Evolutionary conservation across 371 early-diverging fungal species (phyloP).

Genomic region (Mucor irregularis): DNA sequence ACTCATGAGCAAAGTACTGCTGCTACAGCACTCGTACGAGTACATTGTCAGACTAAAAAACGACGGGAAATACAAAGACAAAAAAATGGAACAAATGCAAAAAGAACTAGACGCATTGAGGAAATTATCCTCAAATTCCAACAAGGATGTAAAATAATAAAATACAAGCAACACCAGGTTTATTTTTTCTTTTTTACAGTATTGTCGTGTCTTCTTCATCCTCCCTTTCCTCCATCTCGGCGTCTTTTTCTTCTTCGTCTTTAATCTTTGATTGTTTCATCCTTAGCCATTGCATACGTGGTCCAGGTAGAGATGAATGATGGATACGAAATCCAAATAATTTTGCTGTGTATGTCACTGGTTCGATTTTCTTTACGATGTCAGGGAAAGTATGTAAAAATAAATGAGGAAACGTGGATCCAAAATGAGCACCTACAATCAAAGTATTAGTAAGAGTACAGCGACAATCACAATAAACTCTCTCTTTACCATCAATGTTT

Average conservation of each 20-base stretch:
- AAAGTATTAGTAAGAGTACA: background rate
- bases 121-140: background rate
- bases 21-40: constrained; percentile 53
- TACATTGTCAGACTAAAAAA: constrained; percentile 55
- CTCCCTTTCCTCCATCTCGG: too few species aligned
- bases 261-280: constrained; percentile 15
- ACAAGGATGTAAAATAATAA: background rate
- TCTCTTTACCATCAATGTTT: constrained; percentile 72
- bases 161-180: background rate
- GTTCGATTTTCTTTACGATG: constrained; percentile 49
- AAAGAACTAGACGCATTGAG: constrained; percentile 35
- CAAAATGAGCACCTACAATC: constrained; percentile 85
- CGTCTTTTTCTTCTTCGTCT: background rate
- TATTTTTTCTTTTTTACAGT: background rate
- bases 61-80: constrained; percentile 41
- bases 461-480: too few species aligned
- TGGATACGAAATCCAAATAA: constrained; percentile 84
- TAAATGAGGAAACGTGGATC: constrained; percentile 93
- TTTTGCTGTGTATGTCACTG: constrained; percentile 63
- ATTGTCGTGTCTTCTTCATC: background rate
- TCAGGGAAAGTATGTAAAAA: constrained; percentile 85
- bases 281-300: constrained; percentile 82
- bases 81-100: constrained; percentile 31
- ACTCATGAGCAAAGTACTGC: constrained; percentile 48
- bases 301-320: constrained; percentile 56